These are phyloP conservation scores for Pythium monospermum DNA, from an alignment of 352 stramenopile genomes.

Conservation along the genomic window DNA sequence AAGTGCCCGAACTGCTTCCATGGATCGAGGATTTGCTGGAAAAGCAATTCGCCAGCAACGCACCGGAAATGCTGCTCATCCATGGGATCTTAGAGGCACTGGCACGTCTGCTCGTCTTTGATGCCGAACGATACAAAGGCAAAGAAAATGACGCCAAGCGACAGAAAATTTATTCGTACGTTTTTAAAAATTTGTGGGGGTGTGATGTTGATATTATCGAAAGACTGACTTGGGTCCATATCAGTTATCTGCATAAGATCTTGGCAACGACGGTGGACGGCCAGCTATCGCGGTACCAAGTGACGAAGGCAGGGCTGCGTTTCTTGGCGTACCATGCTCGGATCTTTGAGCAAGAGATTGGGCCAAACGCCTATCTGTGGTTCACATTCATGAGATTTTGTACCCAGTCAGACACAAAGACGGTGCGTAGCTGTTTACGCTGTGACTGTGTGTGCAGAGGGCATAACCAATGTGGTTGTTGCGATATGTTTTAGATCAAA, in stretches of 20 bases:
- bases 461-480: not conserved
- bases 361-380: constrained; percentile 41
- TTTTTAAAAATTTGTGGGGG: too few relatives aligned
- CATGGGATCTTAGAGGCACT: constrained; percentile 64
- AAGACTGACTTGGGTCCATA: not conserved
- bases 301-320: constrained; percentile 51
- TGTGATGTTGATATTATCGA: too few relatives aligned
- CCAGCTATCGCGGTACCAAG: constrained; percentile 61
- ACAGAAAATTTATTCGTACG: constrained; percentile 68
- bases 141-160: constrained; percentile 26
- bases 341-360: constrained; percentile 50
- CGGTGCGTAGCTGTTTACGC: constrained; percentile 24
- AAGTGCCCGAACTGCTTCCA: constrained; percentile 30
- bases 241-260: constrained; percentile 54
- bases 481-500: constrained; percentile 46
- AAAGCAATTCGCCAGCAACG: constrained; percentile 64
- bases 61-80: constrained; percentile 71
- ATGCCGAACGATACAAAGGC: constrained; percentile 36
- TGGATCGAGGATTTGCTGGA: constrained; percentile 73
- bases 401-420: constrained; percentile 64
- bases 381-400: constrained; percentile 75
- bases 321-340: constrained; percentile 44
- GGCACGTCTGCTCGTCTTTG: constrained; percentile 44
- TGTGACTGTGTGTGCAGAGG: not conserved
- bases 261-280: constrained; percentile 54